phyloP scores from a whole-genome alignment of 2,329 filamentous ascomycete species.

The Akanthomyces dipterigenus region DNA sequence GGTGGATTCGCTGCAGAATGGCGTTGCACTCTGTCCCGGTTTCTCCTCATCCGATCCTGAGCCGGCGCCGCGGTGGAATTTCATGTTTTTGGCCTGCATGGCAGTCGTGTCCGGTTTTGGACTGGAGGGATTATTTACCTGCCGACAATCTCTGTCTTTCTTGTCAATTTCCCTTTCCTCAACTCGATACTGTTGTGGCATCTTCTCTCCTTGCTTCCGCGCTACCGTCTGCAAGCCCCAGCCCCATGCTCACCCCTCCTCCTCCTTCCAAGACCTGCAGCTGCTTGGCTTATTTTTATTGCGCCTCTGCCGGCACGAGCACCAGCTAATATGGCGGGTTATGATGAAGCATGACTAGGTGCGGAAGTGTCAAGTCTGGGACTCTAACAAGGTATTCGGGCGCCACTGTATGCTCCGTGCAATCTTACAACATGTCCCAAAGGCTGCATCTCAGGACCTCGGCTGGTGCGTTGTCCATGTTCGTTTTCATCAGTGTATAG shows the following conservation, averaged over 20 bases:
- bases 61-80: not conserved
- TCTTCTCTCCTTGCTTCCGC: slow-evolving; percentile 2
- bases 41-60: not conserved
- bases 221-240: not conserved
- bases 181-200: not conserved
- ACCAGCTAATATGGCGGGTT: not conserved
- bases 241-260: not conserved
- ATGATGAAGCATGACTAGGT: not conserved
- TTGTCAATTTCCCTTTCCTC: not conserved
- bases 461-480: not conserved
- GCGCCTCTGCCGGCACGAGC: not conserved
- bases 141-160: not conserved
- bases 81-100: not conserved
- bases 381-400: not conserved
- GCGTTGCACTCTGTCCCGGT: not conserved
- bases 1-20: not conserved
- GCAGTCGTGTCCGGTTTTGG: not conserved
- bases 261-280: not conserved
- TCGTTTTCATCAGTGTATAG: not conserved
- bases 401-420: not conserved
- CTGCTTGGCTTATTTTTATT: not conserved
- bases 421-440: not conserved
- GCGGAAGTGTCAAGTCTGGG: not conserved
- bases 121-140: too few species aligned
- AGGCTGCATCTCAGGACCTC: not conserved